Base-by-base conservation (phyloP, 1,284 basidiomycete species). In the Boletus putidus region DNA sequence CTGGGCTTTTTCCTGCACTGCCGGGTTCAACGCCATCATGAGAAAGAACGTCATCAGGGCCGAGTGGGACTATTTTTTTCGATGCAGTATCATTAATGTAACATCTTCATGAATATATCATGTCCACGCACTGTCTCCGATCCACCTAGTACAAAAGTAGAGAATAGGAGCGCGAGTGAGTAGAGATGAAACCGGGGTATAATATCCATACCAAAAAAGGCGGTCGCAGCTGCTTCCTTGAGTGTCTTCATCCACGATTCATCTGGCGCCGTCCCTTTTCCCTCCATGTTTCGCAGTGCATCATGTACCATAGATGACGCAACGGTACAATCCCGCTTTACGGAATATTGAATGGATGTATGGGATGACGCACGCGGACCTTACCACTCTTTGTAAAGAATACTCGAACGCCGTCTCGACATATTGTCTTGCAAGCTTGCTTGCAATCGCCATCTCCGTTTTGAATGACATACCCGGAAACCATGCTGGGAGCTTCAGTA, bases 381-480 rank as follows among this genome's bases (percentile, higher is more conserved):
- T 53, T 42, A 60, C 66, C 53, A 39, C 14, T 47, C 23, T 59
- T 25, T 45, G 40, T 33, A 64, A 39, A 16, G 65, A 55, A 35
- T 59, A 43, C 15, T 70, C n/a, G 27, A 68, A 71, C 1, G 58
- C 42, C 1, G 18, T 55, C 46, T 68, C 62, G 18, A 65, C 44
- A 23, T 59, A 65, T 14, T 48, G 33, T 4, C 2, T 27, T 23
- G 57, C 18, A 14, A 59, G 48, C n/a, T 47, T 20, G 7, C 16
- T 57, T 3, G 58, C 56, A 14, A 14, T 8, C 1, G 23, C 51
- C 48, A 68, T 59, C 4, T 62, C 23, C 9, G 14, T 42, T 16
- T 68, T 70, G 31, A 71, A 60, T 2, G 50, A 52, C 62, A 71
- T 60, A 1, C 63, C 67, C 1, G 69, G 67, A 15, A 66, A 37